Evolutionary conservation across 495 filamentous ascomycete species (phyloP).

Genomic region (Aspergillus egyptiacus): DNA sequence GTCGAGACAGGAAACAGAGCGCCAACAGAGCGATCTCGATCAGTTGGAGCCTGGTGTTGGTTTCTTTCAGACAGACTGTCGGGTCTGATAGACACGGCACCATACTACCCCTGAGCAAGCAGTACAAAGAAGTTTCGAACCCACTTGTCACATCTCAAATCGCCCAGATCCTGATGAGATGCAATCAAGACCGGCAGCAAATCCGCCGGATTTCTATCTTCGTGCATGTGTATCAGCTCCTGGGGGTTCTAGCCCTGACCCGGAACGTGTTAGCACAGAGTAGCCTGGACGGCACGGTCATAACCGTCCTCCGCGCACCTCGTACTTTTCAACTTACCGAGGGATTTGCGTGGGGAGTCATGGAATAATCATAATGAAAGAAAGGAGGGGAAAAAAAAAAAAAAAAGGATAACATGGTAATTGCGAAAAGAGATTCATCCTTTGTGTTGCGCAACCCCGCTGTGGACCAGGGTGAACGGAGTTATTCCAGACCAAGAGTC

Average conservation of each 20-base stretch:
- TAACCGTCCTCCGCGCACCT: too few species aligned
- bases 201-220: background rate
- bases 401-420: background rate
- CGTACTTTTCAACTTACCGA: too few species aligned
- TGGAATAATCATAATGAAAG: background rate
- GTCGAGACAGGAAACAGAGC: background rate
- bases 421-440: background rate
- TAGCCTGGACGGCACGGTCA: too few species aligned
- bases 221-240: too few species aligned
- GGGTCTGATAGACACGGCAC: background rate
- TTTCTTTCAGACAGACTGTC: slow-evolving; percentile 3
- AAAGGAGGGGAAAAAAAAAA: background rate
- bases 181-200: background rate
- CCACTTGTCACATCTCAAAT: slow-evolving; percentile 8
- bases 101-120: background rate
- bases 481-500: too few species aligned
- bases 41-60: background rate
- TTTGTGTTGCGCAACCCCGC: background rate
- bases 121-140: slow-evolving; percentile 1
- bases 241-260: too few species aligned
- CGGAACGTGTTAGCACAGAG: too few species aligned
- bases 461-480: slow-evolving; percentile 1
- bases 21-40: background rate
- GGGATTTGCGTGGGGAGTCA: too few species aligned
- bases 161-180: background rate